These are phyloP conservation scores for Raddia distichophylla DNA, from an alignment of 176 grass and related monocot species.

Conservation along the genomic window DNA sequence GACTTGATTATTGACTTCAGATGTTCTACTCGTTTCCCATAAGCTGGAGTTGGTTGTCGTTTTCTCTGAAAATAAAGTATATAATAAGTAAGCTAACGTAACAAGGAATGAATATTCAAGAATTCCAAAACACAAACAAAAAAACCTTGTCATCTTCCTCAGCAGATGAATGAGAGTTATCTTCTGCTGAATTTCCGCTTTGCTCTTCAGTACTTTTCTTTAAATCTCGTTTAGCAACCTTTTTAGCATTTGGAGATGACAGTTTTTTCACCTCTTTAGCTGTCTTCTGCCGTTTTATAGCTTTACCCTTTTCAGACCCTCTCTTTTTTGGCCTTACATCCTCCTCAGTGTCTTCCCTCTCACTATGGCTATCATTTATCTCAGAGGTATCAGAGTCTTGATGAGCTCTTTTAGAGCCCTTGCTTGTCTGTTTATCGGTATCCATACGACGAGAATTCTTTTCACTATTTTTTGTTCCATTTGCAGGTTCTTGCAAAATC, in stretches of 20 bases:
- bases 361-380: constrained; percentile 55
- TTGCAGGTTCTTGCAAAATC: constrained; percentile 74
- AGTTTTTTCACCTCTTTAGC: constrained; percentile 48
- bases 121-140: constrained; percentile 19
- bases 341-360: constrained; percentile 56
- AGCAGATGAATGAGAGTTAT: constrained; percentile 61
- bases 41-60: constrained; percentile 56
- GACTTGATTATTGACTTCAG: constrained; percentile 97
- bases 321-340: constrained; percentile 62
- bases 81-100: constrained; percentile 21
- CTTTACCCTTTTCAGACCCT: constrained; percentile 57
- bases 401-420: constrained; percentile 65
- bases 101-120: constrained; percentile 4
- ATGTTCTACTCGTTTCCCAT: constrained; percentile 79
- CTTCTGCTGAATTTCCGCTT: constrained; percentile 49
- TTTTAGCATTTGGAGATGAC: constrained; percentile 61
- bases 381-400: constrained; percentile 64
- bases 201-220: constrained; percentile 51
- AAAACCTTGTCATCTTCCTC: constrained; percentile 70
- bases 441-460: constrained; percentile 42
- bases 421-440: constrained; percentile 38
- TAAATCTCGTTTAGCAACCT: constrained; percentile 46
- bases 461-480: constrained; percentile 66
- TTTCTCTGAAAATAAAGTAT: constrained; percentile 67
- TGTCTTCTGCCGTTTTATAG: constrained; percentile 61